Conservation (phyloP, 1,284 basidiomycete species). For the Malassezia dermatis region DNA sequence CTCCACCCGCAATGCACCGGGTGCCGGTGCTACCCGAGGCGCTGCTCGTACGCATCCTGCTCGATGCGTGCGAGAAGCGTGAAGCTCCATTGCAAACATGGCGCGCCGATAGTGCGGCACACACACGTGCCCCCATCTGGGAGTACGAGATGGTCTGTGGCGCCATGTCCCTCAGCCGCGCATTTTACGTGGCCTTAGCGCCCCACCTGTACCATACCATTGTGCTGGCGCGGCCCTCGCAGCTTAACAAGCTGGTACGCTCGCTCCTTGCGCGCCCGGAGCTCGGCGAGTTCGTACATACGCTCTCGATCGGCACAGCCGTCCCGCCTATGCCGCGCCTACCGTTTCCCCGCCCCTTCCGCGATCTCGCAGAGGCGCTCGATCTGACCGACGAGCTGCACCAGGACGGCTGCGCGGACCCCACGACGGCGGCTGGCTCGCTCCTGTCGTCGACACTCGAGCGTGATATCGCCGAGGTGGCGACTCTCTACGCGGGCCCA, state of each 20-base stretch:
- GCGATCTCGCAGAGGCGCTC: background rate
- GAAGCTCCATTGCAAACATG: no score
- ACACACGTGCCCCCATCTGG: background rate
- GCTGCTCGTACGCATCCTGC: background rate
- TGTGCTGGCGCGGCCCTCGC: slow-evolving; percentile 2
- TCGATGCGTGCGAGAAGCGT: slow-evolving; percentile 2
- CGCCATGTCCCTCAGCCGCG: slow-evolving; percentile 14
- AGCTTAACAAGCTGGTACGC: background rate
- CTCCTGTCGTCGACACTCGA: slow-evolving; percentile 1
- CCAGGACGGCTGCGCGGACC: background rate
- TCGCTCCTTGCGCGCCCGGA: slow-evolving; percentile 1
- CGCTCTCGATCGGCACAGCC: slow-evolving; percentile 2
- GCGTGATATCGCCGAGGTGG: slow-evolving; percentile 5
- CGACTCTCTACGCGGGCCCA: slow-evolving; percentile 1
- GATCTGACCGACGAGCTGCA: background rate
- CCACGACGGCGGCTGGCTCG: slow-evolving; percentile 7
- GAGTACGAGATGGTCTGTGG: background rate
- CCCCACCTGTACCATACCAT: slow-evolving; percentile 13
- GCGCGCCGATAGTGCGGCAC: background rate
- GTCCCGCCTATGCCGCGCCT: background rate
- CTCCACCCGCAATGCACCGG: background rate
- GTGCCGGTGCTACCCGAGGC: background rate
- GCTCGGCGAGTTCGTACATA: background rate
- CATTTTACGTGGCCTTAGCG: slow-evolving; percentile 16
- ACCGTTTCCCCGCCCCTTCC: background rate